Evolutionary conservation across 2,329 filamentous ascomycete species (phyloP).

Genomic region (Scytalidium sp.): DNA sequence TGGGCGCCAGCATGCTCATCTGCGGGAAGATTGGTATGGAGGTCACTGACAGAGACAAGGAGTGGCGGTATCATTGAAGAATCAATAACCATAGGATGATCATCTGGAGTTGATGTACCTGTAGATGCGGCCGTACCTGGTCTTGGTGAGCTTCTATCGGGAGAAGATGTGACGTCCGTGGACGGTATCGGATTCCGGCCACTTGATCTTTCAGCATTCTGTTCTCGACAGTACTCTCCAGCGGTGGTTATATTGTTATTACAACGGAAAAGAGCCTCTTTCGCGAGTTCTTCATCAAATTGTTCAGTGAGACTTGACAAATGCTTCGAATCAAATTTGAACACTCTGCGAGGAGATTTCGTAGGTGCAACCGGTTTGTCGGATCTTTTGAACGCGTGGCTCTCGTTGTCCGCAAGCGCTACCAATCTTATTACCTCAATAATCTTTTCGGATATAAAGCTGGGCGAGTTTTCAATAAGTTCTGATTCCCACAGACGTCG

Average conservation of each 20-base stretch:
- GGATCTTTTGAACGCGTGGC: conserved; percentile 56
- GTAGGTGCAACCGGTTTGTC: conserved; percentile 51
- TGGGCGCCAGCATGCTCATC: neutral
- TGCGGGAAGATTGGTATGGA: neutral
- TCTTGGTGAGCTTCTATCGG: conserved; percentile 18
- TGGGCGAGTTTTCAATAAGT: conserved; percentile 77
- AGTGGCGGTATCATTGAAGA: neutral
- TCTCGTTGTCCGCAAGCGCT: conserved; percentile 73
- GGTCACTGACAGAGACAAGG: neutral
- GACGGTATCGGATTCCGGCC: conserved; percentile 65
- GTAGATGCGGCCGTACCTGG: conserved; percentile 27
- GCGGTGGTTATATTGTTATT: conserved; percentile 62
- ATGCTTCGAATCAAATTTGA: conserved; percentile 47
- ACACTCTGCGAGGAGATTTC: conserved; percentile 37
- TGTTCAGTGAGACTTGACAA: conserved; percentile 37
- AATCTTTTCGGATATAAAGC: conserved; percentile 71
- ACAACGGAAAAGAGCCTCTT: conserved; percentile 80
- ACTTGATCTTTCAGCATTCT: conserved; percentile 54
- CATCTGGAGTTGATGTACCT: conserved; percentile 23
- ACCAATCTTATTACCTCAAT: conserved; percentile 82
- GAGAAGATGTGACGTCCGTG: conserved; percentile 46
- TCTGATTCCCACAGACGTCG: conserved; percentile 81
- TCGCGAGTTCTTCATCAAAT: conserved; percentile 59
- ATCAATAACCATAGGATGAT: conserved; percentile 19
- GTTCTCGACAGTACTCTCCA: conserved; percentile 71